These are phyloP conservation scores for Daldinia concentrica DNA, from an alignment of 495 filamentous ascomycete species.

Conservation along the genomic window DNA sequence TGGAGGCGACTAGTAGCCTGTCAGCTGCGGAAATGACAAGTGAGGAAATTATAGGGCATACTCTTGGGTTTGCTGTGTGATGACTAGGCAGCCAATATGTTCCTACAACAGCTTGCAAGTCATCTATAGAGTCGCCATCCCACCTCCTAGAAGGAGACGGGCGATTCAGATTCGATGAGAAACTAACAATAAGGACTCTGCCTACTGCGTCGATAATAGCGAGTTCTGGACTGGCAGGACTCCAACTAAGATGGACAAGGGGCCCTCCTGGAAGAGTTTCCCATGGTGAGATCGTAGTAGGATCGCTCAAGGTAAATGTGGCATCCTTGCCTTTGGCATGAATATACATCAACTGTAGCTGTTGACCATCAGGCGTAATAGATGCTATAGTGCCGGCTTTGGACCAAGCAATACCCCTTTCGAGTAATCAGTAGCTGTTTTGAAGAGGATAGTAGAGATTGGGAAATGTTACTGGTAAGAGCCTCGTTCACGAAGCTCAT, in stretches of 20 bases:
- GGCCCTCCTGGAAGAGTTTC: slow-evolving; percentile 58
- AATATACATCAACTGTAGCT: slow-evolving; percentile 75
- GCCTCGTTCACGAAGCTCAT: slow-evolving; percentile 79
- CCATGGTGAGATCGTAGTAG: slow-evolving; percentile 51
- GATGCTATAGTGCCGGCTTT: slow-evolving; percentile 86
- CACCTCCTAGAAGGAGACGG: slow-evolving; percentile 64
- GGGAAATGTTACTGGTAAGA: slow-evolving; percentile 76
- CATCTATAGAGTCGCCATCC: slow-evolving; percentile 70
- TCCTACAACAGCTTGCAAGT: slow-evolving; percentile 79
- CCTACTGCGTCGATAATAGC: slow-evolving; percentile 79
- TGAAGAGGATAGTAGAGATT: slow-evolving; percentile 6
- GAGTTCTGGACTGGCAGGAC: slow-evolving; percentile 72
- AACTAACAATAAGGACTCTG: slow-evolving; percentile 72
- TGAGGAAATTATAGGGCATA: slow-evolving; percentile 7
- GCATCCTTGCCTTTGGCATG: slow-evolving; percentile 74
- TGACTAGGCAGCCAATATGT: slow-evolving; percentile 73
- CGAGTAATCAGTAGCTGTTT: slow-evolving; percentile 29
- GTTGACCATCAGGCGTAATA: slow-evolving; percentile 74
- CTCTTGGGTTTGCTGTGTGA: slow-evolving; percentile 34
- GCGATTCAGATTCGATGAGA: slow-evolving; percentile 71
- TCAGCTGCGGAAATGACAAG: slow-evolving; percentile 22
- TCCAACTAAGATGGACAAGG: slow-evolving; percentile 82
- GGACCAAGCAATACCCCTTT: slow-evolving; percentile 88
- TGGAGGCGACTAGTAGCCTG: slow-evolving; percentile 22
- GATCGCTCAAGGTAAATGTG: slow-evolving; percentile 78